Percentiles rank a stretch among this genome's conserved stretches.
These are phyloP conservation scores for Termitomyces sp. DNA, from an alignment of 1,284 basidiomycete species.

Conservation along the genomic window DNA sequence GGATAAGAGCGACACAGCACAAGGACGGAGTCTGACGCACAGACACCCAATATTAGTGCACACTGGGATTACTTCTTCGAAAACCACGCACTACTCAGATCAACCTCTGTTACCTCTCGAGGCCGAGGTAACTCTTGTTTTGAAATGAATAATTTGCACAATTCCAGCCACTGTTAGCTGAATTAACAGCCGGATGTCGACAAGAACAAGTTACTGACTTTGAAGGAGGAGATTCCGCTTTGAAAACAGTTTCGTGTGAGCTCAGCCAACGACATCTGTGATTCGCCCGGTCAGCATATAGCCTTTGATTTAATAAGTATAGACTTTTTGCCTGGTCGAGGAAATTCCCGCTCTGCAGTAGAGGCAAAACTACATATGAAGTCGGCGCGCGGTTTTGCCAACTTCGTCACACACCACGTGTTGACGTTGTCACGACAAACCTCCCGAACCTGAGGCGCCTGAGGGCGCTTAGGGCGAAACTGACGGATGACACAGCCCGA, in stretches of 20 bases:
- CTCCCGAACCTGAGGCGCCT: no score
- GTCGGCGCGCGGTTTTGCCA: no score
- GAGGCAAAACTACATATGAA: no score
- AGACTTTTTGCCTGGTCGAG: no score
- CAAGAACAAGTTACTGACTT: conserved; percentile 38
- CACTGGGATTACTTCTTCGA: background rate
- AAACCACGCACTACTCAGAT: conserved; percentile 44
- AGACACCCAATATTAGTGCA: conserved; percentile 1
- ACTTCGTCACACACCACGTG: no score
- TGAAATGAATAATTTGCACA: conserved; percentile 56
- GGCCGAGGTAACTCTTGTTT: conserved; percentile 39
- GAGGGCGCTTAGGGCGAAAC: no score
- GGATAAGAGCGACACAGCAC: conserved; percentile 61
- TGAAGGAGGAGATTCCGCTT: conserved; percentile 54
- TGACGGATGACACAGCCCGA: no score
- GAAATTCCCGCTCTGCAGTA: no score
- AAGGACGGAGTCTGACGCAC: conserved; percentile 56
- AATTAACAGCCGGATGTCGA: background rate
- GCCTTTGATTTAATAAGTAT: background rate
- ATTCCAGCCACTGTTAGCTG: conserved; percentile 50
- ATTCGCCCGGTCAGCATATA: background rate
- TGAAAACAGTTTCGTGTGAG: conserved; percentile 69
- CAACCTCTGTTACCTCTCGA: conserved; percentile 35
- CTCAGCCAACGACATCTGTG: conserved; percentile 58
- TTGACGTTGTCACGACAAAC: no score